Percentiles rank a stretch among this genome's conserved stretches.
Conservation (phyloP, 441 rosid genomes). For the Populus tomentosa region DNA sequence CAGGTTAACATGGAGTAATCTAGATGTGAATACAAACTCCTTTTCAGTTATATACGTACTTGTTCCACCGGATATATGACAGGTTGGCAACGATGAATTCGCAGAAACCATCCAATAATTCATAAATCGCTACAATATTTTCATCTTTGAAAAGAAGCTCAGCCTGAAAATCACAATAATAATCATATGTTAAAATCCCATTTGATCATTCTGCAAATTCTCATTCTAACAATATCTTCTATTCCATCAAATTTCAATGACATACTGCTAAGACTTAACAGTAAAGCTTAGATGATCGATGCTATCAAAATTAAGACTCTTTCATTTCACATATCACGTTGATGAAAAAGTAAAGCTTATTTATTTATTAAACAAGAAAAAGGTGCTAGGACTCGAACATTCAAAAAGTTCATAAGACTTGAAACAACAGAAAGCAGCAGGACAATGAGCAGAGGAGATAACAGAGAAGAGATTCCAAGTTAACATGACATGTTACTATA, state of each 20-base stretch:
- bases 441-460: neutral
- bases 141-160: slow-evolving; percentile 64
- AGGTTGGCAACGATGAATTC: slow-evolving; percentile 44
- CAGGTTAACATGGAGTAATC: neutral
- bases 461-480: slow-evolving; percentile 9
- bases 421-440: neutral
- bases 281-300: neutral
- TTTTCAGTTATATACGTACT: slow-evolving; percentile 21
- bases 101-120: slow-evolving; percentile 56
- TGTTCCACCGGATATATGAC: slow-evolving; percentile 56
- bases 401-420: neutral
- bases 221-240: neutral
- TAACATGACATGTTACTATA: too few species aligned
- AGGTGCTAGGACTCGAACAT: neutral
- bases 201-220: too few species aligned
- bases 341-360: too few species aligned
- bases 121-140: slow-evolving; percentile 41
- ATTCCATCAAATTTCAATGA: neutral
- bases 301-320: neutral
- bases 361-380: too few species aligned
- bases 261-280: neutral
- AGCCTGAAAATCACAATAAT: slow-evolving; percentile 31
- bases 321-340: neutral
- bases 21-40: neutral
- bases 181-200: neutral